phyloP scores from a whole-genome alignment of 129 eudicot species.

The Flaveria sonorensis region DNA sequence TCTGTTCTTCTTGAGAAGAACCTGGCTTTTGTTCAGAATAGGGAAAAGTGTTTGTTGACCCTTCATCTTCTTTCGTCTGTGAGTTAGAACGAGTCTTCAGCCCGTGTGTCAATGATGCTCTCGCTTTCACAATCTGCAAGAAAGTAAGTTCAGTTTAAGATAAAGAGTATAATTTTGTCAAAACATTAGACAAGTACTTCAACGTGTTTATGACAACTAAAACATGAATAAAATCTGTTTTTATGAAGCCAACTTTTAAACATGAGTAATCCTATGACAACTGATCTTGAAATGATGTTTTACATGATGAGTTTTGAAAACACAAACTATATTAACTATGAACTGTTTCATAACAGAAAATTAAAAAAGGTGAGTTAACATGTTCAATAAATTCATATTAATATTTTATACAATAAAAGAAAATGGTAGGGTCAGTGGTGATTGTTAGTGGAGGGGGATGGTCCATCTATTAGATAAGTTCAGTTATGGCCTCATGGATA shows the following conservation, averaged over 20 bases:
- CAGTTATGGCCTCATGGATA: neutral
- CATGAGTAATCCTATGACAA: neutral
- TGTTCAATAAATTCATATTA: neutral
- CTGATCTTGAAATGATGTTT: neutral
- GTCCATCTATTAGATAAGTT: neutral
- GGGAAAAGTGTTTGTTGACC: neutral
- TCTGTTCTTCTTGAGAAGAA: constrained; percentile 36
- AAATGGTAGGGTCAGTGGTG: neutral
- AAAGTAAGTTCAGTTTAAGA: neutral
- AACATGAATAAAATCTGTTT: neutral
- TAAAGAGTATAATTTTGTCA: neutral
- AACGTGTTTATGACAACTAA: neutral
- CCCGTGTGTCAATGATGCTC: constrained; percentile 64
- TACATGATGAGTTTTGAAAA: neutral
- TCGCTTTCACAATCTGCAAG: constrained; percentile 78
- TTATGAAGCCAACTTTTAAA: neutral
- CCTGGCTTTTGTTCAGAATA: constrained; percentile 40
- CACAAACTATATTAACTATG: neutral
- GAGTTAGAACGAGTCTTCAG: constrained; percentile 40
- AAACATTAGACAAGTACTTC: neutral
- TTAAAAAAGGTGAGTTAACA: neutral
- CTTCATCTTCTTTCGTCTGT: constrained; percentile 41
- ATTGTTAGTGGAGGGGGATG: neutral
- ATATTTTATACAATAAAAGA: neutral
- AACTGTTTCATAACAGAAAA: neutral